Percentiles rank a stretch among this genome's conserved stretches.
These are phyloP conservation scores for Scedosporium aurantiacum DNA, from an alignment of 2,329 filamentous ascomycete species.

Conservation along the genomic window DNA sequence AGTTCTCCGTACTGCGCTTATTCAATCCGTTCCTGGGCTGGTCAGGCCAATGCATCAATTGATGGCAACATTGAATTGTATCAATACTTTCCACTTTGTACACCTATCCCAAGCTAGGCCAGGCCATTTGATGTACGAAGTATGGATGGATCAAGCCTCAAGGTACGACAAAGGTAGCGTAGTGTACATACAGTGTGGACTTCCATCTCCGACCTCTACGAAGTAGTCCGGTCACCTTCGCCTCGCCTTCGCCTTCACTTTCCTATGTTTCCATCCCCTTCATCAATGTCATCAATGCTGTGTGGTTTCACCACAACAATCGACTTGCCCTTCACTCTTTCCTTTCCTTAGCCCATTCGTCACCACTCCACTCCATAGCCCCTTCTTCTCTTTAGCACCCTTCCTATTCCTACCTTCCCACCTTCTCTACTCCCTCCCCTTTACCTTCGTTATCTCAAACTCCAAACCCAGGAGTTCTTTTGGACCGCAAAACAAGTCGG, in stretches of 20 bases:
- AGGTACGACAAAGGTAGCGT: no score
- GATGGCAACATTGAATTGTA: no score
- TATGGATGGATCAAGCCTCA: no score
- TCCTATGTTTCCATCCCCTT: neutral
- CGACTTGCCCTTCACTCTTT: conserved; percentile 3
- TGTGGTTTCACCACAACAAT: conserved; percentile 2
- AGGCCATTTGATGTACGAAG: no score
- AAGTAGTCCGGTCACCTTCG: neutral
- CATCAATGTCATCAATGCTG: neutral
- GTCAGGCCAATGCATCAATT: no score
- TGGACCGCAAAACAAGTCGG: conserved; percentile 1
- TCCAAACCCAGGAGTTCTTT: neutral
- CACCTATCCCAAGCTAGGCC: no score
- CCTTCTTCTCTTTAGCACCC: neutral
- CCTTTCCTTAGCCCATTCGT: neutral
- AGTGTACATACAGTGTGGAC: neutral
- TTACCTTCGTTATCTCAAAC: neutral
- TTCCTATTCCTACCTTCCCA: neutral
- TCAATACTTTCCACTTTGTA: neutral
- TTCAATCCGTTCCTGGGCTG: neutral
- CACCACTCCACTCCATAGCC: neutral
- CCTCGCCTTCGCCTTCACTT: no score
- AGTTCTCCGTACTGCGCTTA: neutral
- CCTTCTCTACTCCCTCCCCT: neutral
- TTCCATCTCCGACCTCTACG: neutral